Base-by-base conservation (phyloP, 2,329 filamentous ascomycete genomes). In the Aspergillus sp. region DNA sequence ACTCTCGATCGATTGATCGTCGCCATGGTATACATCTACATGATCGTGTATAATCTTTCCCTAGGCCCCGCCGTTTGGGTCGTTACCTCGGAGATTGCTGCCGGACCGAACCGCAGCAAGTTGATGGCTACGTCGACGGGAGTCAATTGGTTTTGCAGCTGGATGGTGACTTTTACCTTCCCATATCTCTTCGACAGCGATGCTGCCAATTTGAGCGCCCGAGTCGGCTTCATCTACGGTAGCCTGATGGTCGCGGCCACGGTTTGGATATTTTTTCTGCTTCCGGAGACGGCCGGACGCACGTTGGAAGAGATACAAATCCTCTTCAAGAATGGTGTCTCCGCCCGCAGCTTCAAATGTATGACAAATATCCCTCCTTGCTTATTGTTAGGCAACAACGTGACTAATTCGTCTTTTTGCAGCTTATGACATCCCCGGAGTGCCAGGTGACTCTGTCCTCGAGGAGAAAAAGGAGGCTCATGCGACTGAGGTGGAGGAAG, bases 261-360 rank as follows among this genome's bases (percentile, higher is more conserved):
- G 1, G 50, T 66, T 8, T 69, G 68, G 67, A 57, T 61, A 19
- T 72, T 64, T 50, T 68, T 68, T 27, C 67, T 68, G 38, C 48
- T 72, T 10, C 70, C 70, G 3, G 71, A 72, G 56, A 63, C 69
- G 8, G 64, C 69, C 25, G 70, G 68, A 6, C 62, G 69, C 15
- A 71, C 70, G 0, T 68, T 68, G 44, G 64, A 66, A 7, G 69
- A 73, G 79, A 77, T 64, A 27, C 68, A 73, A 51, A 62, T 68
- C 11, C 71, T 73, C 66, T 73, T 71, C 56, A 56, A 61, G 36
- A 62, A 66, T 38, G n/a, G 58, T 8, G 64, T 72, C 0, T 60
- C 68, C 8, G 55, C 61, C 3, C 38, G 58, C 21, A 58, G 61
- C 39, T 63, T 63, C 30, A 63, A 59, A 39, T 32, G 53, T 55